Conservation (phyloP, 805 yeast genomes). For the Hanseniaspora lindneri region DNA sequence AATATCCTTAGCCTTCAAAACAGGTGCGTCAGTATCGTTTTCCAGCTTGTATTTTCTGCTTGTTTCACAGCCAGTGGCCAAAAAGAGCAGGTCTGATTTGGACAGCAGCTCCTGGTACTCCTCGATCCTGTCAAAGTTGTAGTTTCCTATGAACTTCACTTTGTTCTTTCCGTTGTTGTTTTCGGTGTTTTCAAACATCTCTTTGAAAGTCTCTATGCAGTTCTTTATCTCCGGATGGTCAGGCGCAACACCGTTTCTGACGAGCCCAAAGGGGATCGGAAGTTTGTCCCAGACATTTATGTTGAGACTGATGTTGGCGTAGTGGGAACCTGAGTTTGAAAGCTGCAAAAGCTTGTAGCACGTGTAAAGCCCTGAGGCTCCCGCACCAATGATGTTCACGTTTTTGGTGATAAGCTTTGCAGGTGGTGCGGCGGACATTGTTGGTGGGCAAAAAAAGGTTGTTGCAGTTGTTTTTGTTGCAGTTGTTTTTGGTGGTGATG, state of each 20-base stretch:
- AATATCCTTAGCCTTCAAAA: conserved; percentile 61
- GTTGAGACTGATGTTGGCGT: conserved; percentile 30
- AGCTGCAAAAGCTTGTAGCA: conserved; percentile 54
- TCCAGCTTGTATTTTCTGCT: conserved; percentile 41
- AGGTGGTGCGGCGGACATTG: not conserved
- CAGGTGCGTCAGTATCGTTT: conserved; percentile 46
- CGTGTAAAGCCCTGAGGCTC: conserved; percentile 94
- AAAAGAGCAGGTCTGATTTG: conserved; percentile 46
- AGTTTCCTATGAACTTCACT: conserved; percentile 61
- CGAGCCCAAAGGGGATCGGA: conserved; percentile 85
- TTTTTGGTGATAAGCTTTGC: conserved; percentile 7
- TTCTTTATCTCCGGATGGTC: conserved; percentile 95
- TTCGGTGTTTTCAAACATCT: conserved; percentile 29
- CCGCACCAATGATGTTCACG: conserved; percentile 81
- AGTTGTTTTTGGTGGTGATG: too few relatives aligned
- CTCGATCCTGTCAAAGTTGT: conserved; percentile 41
- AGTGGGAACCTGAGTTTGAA: conserved; percentile 20
- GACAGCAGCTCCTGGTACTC: conserved; percentile 3
- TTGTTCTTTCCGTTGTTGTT: conserved; percentile 19
- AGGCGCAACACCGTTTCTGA: conserved; percentile 96
- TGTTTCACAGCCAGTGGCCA: conserved; percentile 62
- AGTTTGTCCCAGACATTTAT: conserved; percentile 71
- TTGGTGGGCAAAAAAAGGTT: not conserved
- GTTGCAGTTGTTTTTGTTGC: too few relatives aligned
- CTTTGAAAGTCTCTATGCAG: conserved; percentile 57